These are phyloP conservation scores for Tetrahymena elliotti DNA, from an alignment of 73 alveolate genomes.

Conservation along the genomic window DNA sequence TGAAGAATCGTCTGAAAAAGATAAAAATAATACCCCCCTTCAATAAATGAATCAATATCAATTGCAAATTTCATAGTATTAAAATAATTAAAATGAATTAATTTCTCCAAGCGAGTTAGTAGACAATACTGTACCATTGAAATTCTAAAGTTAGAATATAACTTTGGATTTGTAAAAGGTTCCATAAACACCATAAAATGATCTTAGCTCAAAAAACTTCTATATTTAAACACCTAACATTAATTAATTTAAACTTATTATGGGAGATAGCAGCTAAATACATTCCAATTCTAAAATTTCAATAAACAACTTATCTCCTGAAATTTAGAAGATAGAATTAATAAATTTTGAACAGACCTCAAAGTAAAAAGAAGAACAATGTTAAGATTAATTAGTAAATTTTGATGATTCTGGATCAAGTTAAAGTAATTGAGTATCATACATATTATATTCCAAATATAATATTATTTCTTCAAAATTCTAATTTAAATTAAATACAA, in stretches of 20 bases:
- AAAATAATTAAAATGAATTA: neutral
- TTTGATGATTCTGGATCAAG: neutral
- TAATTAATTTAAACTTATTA: neutral
- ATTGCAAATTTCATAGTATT: neutral
- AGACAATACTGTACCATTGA: neutral
- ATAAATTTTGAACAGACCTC: neutral
- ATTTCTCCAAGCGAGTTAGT: neutral
- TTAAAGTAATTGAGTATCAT: neutral
- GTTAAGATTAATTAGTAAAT: too few relatives aligned
- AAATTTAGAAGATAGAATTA: neutral
- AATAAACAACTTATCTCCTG: neutral
- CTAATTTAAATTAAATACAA: too few relatives aligned
- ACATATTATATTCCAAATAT: too few relatives aligned
- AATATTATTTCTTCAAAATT: too few relatives aligned
- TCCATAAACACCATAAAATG: neutral
- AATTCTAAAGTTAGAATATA: neutral
- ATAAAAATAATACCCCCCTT: neutral
- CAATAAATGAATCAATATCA: neutral
- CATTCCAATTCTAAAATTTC: neutral
- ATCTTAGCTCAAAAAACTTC: neutral
- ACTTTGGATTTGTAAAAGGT: neutral
- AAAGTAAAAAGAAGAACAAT: neutral
- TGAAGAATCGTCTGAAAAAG: neutral
- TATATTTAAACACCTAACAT: neutral
- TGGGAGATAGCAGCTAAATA: neutral